Conservation (phyloP, 1,139 yeast species). For the Geotrichum klebahnii region DNA sequence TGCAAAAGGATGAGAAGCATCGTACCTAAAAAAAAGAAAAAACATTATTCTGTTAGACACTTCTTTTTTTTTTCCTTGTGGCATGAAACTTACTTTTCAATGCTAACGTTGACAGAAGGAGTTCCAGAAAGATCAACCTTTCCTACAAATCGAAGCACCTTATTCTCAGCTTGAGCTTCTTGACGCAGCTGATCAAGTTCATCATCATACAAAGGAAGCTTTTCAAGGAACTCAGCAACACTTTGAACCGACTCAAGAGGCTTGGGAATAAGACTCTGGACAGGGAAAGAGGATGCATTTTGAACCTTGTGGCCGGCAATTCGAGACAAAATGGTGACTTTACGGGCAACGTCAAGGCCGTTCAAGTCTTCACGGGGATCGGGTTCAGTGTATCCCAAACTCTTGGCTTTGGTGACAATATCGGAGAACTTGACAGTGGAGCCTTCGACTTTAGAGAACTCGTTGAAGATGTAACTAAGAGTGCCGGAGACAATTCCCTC, state of each 20-base stretch:
- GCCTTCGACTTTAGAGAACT: constrained; percentile 65
- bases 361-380: constrained; percentile 98
- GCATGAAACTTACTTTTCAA: constrained; percentile 56
- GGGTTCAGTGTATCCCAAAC: constrained; percentile 95
- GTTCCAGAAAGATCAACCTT: constrained; percentile 68
- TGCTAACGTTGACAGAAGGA: constrained; percentile 69
- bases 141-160: constrained; percentile 91
- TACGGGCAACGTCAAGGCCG: constrained; percentile 97
- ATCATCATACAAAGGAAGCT: constrained; percentile 75
- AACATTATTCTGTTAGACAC: too few species aligned
- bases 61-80: background rate
- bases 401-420: constrained; percentile 80
- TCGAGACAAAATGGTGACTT: constrained; percentile 92
- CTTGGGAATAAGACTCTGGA: constrained; percentile 85
- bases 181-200: constrained; percentile 73
- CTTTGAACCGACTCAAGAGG: constrained; percentile 69
- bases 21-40: too few species aligned
- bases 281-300: constrained; percentile 84
- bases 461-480: constrained; percentile 91
- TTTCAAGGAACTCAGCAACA: constrained; percentile 72
- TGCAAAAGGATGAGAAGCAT: constrained; percentile 90
- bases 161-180: constrained; percentile 75
- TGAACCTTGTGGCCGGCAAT: constrained; percentile 79
- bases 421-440: constrained; percentile 76
- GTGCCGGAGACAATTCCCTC: constrained; percentile 98